phyloP scores from a whole-genome alignment of 306 rosid species.

The Trifolium pratense region DNA sequence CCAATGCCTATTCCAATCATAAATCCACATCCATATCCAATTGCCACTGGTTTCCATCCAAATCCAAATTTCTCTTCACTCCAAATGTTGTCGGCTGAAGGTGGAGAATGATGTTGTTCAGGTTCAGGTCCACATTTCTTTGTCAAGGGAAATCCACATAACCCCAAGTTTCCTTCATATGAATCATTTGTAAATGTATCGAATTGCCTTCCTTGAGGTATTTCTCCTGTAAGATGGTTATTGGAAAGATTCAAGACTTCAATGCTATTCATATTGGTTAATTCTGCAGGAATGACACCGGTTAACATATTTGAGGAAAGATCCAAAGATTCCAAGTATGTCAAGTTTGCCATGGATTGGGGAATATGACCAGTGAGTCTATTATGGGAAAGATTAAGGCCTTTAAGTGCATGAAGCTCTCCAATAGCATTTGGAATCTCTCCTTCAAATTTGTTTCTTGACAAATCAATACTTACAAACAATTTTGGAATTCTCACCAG shows the following conservation, averaged over 20 bases:
- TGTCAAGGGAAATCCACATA: background rate
- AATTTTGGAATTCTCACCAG: background rate
- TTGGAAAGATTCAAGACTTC: conserved; percentile 35
- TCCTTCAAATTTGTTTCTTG: conserved; percentile 30
- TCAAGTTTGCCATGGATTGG: conserved; percentile 2
- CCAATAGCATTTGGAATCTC: conserved; percentile 45
- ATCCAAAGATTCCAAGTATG: conserved; percentile 44
- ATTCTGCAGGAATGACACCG: conserved; percentile 39
- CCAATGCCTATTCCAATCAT: background rate
- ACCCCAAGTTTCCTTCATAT: conserved; percentile 38
- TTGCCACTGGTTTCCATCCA: background rate
- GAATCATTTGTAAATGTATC: conserved; percentile 43
- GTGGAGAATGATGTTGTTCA: background rate
- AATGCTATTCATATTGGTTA: conserved; percentile 36
- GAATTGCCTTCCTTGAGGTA: conserved; percentile 49
- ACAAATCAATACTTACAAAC: conserved; percentile 37
- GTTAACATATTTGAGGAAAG: conserved; percentile 46
- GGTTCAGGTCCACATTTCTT: background rate
- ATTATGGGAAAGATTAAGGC: conserved; percentile 47
- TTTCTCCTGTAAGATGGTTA: conserved; percentile 41
- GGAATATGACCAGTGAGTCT: conserved; percentile 35
- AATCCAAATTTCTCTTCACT: background rate
- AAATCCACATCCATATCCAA: background rate
- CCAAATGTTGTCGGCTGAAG: background rate
- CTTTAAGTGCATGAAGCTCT: conserved; percentile 25